These are phyloP conservation scores for Penicillium decumbens DNA, from an alignment of 2,329 filamentous ascomycete genomes.

Conservation along the genomic window DNA sequence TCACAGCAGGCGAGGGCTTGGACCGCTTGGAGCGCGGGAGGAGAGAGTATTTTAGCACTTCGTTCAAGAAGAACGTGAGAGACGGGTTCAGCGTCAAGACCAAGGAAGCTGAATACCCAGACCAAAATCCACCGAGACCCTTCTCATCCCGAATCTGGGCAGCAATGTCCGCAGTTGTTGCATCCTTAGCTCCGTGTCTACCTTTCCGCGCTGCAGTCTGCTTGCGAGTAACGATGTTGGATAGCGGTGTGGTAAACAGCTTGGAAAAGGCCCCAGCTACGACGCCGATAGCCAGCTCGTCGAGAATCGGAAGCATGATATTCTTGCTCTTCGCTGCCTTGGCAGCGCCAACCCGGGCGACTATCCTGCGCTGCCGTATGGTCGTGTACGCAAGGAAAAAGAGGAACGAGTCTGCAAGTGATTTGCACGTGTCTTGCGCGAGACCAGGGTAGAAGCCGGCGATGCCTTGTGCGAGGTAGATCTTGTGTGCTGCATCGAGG, in stretches of 20 bases:
- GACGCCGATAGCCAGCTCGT: slow-evolving; percentile 68
- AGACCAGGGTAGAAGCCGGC: slow-evolving; percentile 67
- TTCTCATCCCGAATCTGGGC: slow-evolving; percentile 62
- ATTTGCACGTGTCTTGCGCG: slow-evolving; percentile 61
- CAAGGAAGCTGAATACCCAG: slow-evolving; percentile 75
- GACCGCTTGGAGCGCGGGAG: slow-evolving; percentile 52
- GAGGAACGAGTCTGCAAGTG: slow-evolving; percentile 70
- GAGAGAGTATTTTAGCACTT: slow-evolving; percentile 59
- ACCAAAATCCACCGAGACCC: slow-evolving; percentile 75
- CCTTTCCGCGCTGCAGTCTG: slow-evolving; percentile 54
- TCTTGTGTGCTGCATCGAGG: slow-evolving; percentile 64
- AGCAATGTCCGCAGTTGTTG: slow-evolving; percentile 55
- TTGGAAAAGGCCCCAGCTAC: slow-evolving; percentile 70
- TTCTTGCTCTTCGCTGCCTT: slow-evolving; percentile 24
- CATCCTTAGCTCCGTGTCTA: background rate
- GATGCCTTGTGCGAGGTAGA: slow-evolving; percentile 68
- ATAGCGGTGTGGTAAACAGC: slow-evolving; percentile 71
- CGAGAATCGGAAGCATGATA: slow-evolving; percentile 54
- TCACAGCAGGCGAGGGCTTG: slow-evolving; percentile 51
- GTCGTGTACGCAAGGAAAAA: slow-evolving; percentile 79
- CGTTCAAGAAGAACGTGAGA: slow-evolving; percentile 79
- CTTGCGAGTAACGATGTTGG: slow-evolving; percentile 76
- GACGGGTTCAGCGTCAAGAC: slow-evolving; percentile 80
- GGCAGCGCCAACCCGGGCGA: slow-evolving; percentile 28
- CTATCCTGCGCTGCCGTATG: slow-evolving; percentile 45